phyloP scores from a whole-genome alignment of 352 stramenopile genomes.

The Phytophthora sp. region DNA sequence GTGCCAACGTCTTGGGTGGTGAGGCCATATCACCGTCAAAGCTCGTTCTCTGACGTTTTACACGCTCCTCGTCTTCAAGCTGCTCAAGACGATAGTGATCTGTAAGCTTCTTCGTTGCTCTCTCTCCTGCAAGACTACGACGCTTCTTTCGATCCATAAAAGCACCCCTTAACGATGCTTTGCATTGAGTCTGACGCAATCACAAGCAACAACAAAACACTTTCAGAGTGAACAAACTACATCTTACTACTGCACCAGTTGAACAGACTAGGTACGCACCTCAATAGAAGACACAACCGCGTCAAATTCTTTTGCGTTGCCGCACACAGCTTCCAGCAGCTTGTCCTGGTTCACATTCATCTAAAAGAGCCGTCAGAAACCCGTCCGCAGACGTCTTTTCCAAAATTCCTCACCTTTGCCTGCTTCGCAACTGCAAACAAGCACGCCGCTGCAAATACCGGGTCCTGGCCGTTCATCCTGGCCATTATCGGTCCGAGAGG shows the following conservation, averaged over 20 bases:
- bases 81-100: conserved; percentile 32
- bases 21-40: conserved; percentile 15
- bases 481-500: conserved; percentile 19
- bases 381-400: conserved; percentile 20
- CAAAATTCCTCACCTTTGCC: conserved; percentile 46
- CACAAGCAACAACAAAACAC: background rate
- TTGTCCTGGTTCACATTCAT: conserved; percentile 65
- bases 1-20: conserved; percentile 18
- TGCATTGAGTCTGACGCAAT: conserved; percentile 44
- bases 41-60: conserved; percentile 32
- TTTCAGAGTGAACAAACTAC: conserved; percentile 1
- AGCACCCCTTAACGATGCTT: conserved; percentile 48
- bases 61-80: conserved; percentile 35
- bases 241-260: background rate
- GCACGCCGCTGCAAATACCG: conserved; percentile 70
- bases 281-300: conserved; percentile 76
- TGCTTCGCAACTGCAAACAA: conserved; percentile 72
- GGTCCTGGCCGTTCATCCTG: conserved; percentile 48
- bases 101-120: conserved; percentile 23
- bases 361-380: conserved; percentile 25
- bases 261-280: conserved; percentile 22
- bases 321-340: conserved; percentile 65
- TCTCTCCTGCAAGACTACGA: conserved; percentile 17
- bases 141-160: conserved; percentile 47
- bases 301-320: conserved; percentile 65